Conservation (phyloP, 257 asterid species). For the Thymus quinquecostatus region DNA sequence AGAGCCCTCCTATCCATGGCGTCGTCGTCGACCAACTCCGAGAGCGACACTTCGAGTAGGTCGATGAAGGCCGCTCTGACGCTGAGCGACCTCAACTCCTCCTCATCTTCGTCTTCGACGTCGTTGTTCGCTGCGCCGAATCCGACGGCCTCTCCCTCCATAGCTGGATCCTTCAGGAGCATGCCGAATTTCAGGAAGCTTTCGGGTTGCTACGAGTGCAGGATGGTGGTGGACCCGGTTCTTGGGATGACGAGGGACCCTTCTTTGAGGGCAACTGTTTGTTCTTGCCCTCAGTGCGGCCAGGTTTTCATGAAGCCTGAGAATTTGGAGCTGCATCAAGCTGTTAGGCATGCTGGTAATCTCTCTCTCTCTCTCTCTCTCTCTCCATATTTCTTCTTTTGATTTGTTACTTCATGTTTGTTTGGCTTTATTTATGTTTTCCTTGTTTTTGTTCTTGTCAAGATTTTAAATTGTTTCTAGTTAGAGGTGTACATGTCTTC, state of each 20-base stretch:
- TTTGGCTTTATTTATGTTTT: not conserved
- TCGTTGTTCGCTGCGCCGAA: conserved; percentile 34
- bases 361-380: not conserved
- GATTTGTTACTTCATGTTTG: not conserved
- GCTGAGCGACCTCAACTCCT: conserved; percentile 29
- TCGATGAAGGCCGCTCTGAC: conserved; percentile 40
- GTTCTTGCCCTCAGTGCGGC: conserved; percentile 69
- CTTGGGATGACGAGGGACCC: conserved; percentile 78
- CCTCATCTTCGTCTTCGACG: conserved; percentile 30
- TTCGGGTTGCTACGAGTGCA: conserved; percentile 84
- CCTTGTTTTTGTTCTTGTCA: not conserved
- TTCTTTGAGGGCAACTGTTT: conserved; percentile 61
- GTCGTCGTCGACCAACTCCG: conserved; percentile 23
- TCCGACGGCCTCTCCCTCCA: conserved; percentile 42
- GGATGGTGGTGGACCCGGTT: conserved; percentile 89
- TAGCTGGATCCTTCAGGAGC: conserved; percentile 57
- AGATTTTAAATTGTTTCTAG: not conserved
- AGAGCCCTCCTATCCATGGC: not conserved
- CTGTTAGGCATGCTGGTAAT: conserved; percentile 88
- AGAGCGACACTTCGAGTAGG: conserved; percentile 37
- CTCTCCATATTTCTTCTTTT: not conserved
- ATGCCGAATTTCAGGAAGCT: conserved; percentile 74
- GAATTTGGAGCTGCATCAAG: conserved; percentile 77
- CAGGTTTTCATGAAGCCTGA: conserved; percentile 79
- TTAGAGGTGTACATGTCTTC: too few species aligned